These are phyloP conservation scores for Pseudocercospora macadamiae DNA, from an alignment of 2,329 filamentous ascomycete genomes.

Conservation along the genomic window DNA sequence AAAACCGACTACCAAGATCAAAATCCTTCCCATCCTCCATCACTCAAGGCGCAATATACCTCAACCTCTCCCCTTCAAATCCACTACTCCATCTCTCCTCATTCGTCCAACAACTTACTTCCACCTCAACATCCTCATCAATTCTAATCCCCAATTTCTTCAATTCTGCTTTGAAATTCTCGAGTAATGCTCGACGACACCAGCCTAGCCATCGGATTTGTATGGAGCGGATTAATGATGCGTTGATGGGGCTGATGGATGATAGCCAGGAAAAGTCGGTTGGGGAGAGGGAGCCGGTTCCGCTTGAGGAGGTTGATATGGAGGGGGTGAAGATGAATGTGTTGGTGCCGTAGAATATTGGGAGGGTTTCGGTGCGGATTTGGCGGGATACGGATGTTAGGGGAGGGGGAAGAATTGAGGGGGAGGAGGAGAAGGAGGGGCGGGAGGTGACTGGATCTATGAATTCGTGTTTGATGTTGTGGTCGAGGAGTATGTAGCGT, in stretches of 20 bases:
- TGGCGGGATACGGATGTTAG: slow-evolving; percentile 16
- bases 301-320: too few relatives aligned
- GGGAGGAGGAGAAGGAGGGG: neutral
- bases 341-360: slow-evolving; percentile 23
- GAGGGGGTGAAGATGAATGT: slow-evolving; percentile 14
- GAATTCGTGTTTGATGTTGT: slow-evolving; percentile 13
- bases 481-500: slow-evolving; percentile 9
- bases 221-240: neutral
- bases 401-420: slow-evolving; percentile 12
- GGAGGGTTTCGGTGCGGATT: slow-evolving; percentile 18
- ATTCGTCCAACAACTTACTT: slow-evolving; percentile 17
- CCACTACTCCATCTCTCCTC: slow-evolving; percentile 17
- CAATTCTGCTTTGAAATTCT: slow-evolving; percentile 9
- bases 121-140: neutral
- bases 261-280: slow-evolving; percentile 3
- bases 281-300: too few relatives aligned
- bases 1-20: neutral
- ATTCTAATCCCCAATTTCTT: slow-evolving; percentile 4
- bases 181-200: slow-evolving; percentile 13
- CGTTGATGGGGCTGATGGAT: slow-evolving; percentile 4
- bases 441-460: slow-evolving; percentile 1
- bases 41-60: slow-evolving; percentile 3
- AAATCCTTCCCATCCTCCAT: too few relatives aligned
- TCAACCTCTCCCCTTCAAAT: slow-evolving; percentile 4
- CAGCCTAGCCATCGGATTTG: slow-evolving; percentile 15